phyloP scores from a whole-genome alignment of 805 yeast genomes.

The Wickerhamiella shivajii region DNA sequence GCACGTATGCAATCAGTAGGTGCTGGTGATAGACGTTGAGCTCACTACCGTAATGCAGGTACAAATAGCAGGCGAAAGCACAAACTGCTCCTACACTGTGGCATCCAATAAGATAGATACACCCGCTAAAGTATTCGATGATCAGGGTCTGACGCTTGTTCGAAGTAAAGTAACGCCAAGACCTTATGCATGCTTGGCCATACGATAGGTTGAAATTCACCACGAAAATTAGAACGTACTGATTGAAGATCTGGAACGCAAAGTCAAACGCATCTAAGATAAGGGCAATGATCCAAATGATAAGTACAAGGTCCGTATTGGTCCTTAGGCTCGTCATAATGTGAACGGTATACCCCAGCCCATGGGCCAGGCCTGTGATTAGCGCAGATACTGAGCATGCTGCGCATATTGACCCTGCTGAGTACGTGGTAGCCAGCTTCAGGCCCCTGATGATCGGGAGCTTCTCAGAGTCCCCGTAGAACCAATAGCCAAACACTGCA shows the following conservation, averaged over 20 bases:
- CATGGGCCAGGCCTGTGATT: conserved; percentile 37
- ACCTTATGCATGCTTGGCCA: too few relatives aligned
- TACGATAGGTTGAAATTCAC: conserved; percentile 79
- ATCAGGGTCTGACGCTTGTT: conserved; percentile 76
- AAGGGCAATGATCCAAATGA: conserved; percentile 15
- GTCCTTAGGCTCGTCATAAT: conserved; percentile 8
- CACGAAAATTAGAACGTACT: conserved; percentile 74
- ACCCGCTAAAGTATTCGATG: conserved; percentile 68
- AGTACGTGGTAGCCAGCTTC: conserved; percentile 64
- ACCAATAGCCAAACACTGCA: conserved; percentile 87
- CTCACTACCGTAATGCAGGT: conserved; percentile 45
- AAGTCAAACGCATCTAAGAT: conserved; percentile 55
- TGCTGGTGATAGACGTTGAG: background rate
- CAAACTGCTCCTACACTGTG: conserved; percentile 57
- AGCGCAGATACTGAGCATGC: conserved; percentile 64
- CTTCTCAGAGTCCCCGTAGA: conserved; percentile 39
- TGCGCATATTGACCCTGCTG: conserved; percentile 81
- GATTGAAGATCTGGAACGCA: conserved; percentile 74
- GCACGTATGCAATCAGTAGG: conserved; percentile 49
- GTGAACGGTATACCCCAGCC: conserved; percentile 12
- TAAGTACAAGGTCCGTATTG: conserved; percentile 12
- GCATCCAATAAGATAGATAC: conserved; percentile 65
- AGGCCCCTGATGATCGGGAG: conserved; percentile 54
- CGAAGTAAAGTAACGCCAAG: conserved; percentile 55
- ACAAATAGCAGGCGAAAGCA: conserved; percentile 47